These are phyloP conservation scores for Aspergillus carlsbadensis DNA, from an alignment of 495 filamentous ascomycete genomes.

Conservation along the genomic window DNA sequence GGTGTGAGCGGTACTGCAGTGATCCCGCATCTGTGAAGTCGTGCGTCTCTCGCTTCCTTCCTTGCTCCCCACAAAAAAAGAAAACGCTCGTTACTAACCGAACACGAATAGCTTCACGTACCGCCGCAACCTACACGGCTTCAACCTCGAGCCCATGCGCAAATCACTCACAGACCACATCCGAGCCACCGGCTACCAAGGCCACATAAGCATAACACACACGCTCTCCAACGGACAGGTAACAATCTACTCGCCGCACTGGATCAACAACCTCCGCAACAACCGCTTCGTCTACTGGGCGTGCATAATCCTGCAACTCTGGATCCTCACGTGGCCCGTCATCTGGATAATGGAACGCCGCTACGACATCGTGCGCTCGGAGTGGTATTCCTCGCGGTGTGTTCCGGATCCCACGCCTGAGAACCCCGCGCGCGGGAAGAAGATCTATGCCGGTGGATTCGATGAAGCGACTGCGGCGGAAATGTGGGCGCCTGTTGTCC, in stretches of 20 bases:
- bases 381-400: conserved; percentile 32
- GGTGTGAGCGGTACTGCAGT: conserved; percentile 42
- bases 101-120: conserved; percentile 43
- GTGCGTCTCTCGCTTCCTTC: conserved; percentile 21
- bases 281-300: conserved; percentile 38
- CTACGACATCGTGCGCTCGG: conserved; percentile 35
- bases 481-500: conserved; percentile 40
- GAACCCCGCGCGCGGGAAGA: neutral
- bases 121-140: conserved; percentile 34
- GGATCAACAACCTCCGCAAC: conserved; percentile 42
- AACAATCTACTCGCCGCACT: conserved; percentile 47
- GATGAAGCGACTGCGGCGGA: conserved; percentile 31
- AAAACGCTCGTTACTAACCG: too few relatives aligned
- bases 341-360: conserved; percentile 42
- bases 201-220: conserved; percentile 27
- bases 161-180: conserved; percentile 39
- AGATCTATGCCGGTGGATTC: conserved; percentile 28
- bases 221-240: conserved; percentile 27
- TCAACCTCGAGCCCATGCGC: conserved; percentile 30
- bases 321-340: conserved; percentile 45
- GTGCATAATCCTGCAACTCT: conserved; percentile 43
- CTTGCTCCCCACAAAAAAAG: too few relatives aligned
- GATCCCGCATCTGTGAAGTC: conserved; percentile 43
- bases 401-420: conserved; percentile 5
- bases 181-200: conserved; percentile 42